Evolutionary conservation across 495 filamentous ascomycete species (phyloP).

Genomic region (Talaromyces ruber): DNA sequence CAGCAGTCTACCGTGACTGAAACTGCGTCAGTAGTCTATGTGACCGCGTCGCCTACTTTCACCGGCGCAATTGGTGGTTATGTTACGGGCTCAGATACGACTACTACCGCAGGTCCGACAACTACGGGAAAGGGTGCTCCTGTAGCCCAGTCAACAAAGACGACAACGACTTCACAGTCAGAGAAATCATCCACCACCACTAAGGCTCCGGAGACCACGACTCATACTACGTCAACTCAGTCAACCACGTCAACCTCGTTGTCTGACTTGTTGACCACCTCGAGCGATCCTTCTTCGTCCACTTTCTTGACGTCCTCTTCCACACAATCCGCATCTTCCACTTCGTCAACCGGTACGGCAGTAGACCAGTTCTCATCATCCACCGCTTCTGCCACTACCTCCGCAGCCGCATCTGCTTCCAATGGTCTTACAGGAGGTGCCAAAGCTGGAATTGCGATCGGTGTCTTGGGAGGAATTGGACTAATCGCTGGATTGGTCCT

Average conservation of each 20-base stretch:
- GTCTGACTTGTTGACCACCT: constrained; percentile 14
- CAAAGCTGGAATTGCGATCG: constrained; percentile 79
- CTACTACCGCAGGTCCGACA: constrained; percentile 10
- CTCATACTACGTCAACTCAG: constrained; percentile 10
- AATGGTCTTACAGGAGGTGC: constrained; percentile 53
- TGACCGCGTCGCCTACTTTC: constrained; percentile 48
- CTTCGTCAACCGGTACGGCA: constrained; percentile 13
- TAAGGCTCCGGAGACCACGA: constrained; percentile 9
- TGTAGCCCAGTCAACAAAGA: constrained; percentile 12
- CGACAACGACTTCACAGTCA: constrained; percentile 6
- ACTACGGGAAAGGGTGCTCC: constrained; percentile 11
- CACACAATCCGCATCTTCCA: constrained; percentile 12
- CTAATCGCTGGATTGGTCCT: constrained; percentile 52
- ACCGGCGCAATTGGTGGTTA: constrained; percentile 48
- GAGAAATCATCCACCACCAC: constrained; percentile 12
- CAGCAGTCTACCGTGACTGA: neutral
- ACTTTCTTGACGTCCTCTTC: constrained; percentile 14
- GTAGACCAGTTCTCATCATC: constrained; percentile 13
- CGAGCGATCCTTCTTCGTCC: constrained; percentile 15
- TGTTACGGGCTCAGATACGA: constrained; percentile 27
- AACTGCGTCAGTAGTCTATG: constrained; percentile 35
- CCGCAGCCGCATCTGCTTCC: constrained; percentile 16
- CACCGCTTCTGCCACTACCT: constrained; percentile 10
- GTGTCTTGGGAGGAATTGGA: constrained; percentile 58
- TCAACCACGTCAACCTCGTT: constrained; percentile 9